Evolutionary conservation across 192 early-diverging fungal genomes (phyloP), one percentile per base, ranked within the genome.

Genomic region (Haplosporangium gracile): DNA sequence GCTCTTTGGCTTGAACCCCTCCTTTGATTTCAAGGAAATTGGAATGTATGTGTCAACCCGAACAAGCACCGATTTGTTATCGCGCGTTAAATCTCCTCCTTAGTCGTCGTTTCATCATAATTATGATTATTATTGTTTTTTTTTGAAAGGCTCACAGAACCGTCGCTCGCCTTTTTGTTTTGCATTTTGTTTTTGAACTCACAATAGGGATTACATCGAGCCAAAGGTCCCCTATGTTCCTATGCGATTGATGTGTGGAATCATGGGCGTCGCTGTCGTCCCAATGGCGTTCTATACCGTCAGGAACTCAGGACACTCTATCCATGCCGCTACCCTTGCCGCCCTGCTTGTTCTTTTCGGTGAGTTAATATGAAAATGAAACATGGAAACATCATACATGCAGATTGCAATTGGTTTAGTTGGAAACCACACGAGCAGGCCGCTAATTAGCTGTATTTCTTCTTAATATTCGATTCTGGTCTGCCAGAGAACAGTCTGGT

Each of bases 21-120:
- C 93, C 53, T 99, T 98, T 89, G 92, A 96, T 78, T 99, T 99
- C 83, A 97, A 97, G 74, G 92, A 95, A 75, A 99, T 99, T 88
- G 97, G 97, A 72, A 88, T 93, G 91, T 93, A 82, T 89, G 92
- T 84, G 18, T 15, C 32, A 39, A 39, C 55, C 43, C 7, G 20
- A 18, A 51, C 18, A 5, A 51, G 15, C 5, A 5, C 20, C 18
- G 15, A 13, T 26, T 32, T 9, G 29, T 9, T 65, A 29, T 65
- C 60, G 60, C 26, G 60, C 60, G 10, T 65, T 3, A 2, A 65
- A 65, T 34, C 24, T 2, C 55, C 18, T 57, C 24, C 18, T 57
- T 5, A 4, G 5, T 65, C 11, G 15, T 51, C 11, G 60, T 29
- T 34, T 32, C 26, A 32, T 65, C 60, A 65, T 65, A 10, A 65